These are phyloP conservation scores for Pseudogymnoascus sp. DNA, from an alignment of 2,329 filamentous ascomycete species.

Conservation along the genomic window DNA sequence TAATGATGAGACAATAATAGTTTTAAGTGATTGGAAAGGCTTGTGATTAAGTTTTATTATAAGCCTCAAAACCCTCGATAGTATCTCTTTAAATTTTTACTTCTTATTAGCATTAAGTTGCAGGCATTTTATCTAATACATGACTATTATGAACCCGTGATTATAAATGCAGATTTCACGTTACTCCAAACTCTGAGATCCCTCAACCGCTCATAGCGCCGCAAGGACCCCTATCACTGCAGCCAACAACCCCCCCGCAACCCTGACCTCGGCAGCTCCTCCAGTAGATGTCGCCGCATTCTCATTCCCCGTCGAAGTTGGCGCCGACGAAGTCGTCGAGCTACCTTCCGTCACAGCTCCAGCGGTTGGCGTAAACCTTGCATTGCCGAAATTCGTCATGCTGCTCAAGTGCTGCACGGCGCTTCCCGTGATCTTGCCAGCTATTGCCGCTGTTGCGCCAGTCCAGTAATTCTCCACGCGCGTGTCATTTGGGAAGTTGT, in stretches of 20 bases:
- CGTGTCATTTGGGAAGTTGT: constrained; percentile 10
- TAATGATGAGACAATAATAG: neutral
- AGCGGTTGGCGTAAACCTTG: neutral
- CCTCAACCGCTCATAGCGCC: neutral
- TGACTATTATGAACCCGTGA: neutral
- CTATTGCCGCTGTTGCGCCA: neutral
- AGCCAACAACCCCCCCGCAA: constrained; percentile 1
- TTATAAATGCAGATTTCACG: neutral
- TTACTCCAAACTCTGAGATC: neutral
- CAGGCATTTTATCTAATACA: neutral
- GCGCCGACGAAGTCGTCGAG: neutral
- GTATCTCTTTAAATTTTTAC: neutral
- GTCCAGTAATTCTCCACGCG: constrained; percentile 8
- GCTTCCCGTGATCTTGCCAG: constrained; percentile 8
- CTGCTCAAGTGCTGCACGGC: neutral
- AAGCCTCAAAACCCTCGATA: neutral
- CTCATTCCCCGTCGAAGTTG: neutral
- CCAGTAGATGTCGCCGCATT: neutral
- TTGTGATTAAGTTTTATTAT: neutral
- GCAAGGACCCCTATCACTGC: neutral
- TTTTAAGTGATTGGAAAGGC: neutral
- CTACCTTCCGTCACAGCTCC: neutral
- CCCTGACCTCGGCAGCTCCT: neutral
- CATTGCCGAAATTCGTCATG: neutral
- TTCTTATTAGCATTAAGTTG: neutral